Evolutionary conservation across 768 basidiomycete genomes (phyloP).

Genomic region (Tephrocybe sp.): DNA sequence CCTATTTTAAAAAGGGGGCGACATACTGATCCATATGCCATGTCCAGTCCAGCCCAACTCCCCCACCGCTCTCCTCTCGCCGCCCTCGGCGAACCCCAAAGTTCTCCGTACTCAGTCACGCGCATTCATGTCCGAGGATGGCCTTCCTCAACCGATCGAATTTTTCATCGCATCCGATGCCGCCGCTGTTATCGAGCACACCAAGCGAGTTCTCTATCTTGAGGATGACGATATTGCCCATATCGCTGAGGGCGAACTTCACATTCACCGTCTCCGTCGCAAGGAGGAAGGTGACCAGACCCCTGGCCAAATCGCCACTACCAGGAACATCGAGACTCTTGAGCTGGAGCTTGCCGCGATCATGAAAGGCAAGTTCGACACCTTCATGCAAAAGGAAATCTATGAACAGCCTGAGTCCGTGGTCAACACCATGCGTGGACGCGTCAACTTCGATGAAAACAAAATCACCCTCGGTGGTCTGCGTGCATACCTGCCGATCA

Average conservation of each 20-base stretch:
- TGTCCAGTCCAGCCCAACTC: constrained; percentile 47
- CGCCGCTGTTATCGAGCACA: constrained; percentile 95
- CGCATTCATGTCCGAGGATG: constrained; percentile 98
- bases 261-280: constrained; percentile 97
- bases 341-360: constrained; percentile 99
- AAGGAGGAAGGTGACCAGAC: constrained; percentile 70
- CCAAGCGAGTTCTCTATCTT: constrained; percentile 96
- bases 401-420: constrained; percentile 99
- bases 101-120: constrained; percentile 93
- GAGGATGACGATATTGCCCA: constrained; percentile 99
- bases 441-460: constrained; percentile 95
- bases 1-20: not conserved
- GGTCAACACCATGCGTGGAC: constrained; percentile 99
- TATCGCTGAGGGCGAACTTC: constrained; percentile 94
- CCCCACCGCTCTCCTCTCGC: constrained; percentile 62
- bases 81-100: constrained; percentile 67
- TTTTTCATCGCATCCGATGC: constrained; percentile 99
- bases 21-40: constrained; percentile 5
- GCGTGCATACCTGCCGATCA: constrained; percentile 92
- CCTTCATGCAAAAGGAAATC: constrained; percentile 99
- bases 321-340: constrained; percentile 95
- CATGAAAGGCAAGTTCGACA: constrained; percentile 99
- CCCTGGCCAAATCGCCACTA: constrained; percentile 62
- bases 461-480: constrained; percentile 93
- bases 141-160: constrained; percentile 97